These are phyloP conservation scores for Aureobasidium sp. DNA, from an alignment of 2,329 filamentous ascomycete genomes.

Conservation along the genomic window DNA sequence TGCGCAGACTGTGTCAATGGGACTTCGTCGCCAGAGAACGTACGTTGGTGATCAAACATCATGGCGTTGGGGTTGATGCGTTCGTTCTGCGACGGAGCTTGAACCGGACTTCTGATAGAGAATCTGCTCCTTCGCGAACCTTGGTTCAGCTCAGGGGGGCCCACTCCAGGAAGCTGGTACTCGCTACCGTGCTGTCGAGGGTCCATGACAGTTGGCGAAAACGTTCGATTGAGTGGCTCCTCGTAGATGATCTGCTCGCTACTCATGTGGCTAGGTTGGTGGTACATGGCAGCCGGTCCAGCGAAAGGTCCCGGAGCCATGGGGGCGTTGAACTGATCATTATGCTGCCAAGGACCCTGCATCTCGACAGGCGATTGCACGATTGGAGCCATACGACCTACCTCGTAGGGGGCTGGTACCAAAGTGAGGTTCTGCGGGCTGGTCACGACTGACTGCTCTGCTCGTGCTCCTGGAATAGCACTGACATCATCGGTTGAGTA, in stretches of 20 bases:
- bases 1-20: slow-evolving; percentile 1
- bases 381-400: neutral
- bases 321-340: neutral
- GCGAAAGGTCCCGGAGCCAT: neutral
- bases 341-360: neutral
- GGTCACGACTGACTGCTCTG: neutral
- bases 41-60: neutral
- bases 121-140: neutral
- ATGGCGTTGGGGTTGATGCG: slow-evolving; percentile 12
- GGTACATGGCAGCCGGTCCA: neutral
- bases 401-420: neutral
- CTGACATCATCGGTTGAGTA: neutral
- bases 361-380: slow-evolving; percentile 4
- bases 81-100: neutral
- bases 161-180: slow-evolving; percentile 30
- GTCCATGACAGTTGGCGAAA: slow-evolving; percentile 14
- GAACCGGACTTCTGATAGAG: neutral
- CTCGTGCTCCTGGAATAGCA: neutral
- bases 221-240: neutral
- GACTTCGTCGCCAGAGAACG: slow-evolving; percentile 9
- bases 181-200: slow-evolving; percentile 35
- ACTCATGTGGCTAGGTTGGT: neutral
- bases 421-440: neutral
- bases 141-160: slow-evolving; percentile 20
- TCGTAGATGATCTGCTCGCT: slow-evolving; percentile 2